phyloP scores from a whole-genome alignment of 768 basidiomycete genomes.

The Pulveroboletus sp. region DNA sequence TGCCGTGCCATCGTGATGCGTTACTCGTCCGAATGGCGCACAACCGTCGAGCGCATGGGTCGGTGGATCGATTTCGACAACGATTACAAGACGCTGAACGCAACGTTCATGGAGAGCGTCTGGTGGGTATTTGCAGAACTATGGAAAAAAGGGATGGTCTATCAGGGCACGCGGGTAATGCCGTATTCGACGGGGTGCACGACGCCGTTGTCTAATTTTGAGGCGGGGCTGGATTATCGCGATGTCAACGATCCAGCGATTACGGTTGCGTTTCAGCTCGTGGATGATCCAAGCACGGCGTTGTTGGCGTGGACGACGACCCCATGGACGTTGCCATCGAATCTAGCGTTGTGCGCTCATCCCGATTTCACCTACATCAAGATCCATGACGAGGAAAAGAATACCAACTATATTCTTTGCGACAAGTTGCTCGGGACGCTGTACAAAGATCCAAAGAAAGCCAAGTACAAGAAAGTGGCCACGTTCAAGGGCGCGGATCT shows the following conservation, averaged over 20 bases:
- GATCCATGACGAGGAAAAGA: slow-evolving; percentile 85
- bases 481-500: slow-evolving; percentile 89
- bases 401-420: slow-evolving; percentile 89
- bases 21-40: slow-evolving; percentile 91
- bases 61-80: slow-evolving; percentile 99
- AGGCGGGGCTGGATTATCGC: slow-evolving; percentile 88
- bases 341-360: slow-evolving; percentile 93
- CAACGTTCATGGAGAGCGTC: slow-evolving; percentile 93
- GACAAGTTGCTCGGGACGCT: slow-evolving; percentile 82
- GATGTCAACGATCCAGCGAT: slow-evolving; percentile 96
- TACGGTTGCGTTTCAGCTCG: slow-evolving; percentile 88
- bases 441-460: slow-evolving; percentile 97
- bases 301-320: slow-evolving; percentile 98
- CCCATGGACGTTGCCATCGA: slow-evolving; percentile 97
- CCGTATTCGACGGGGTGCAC: slow-evolving; percentile 97
- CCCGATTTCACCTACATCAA: slow-evolving; percentile 96
- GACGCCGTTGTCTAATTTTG: slow-evolving; percentile 96
- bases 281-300: slow-evolving; percentile 88
- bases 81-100: slow-evolving; percentile 96
- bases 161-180: slow-evolving; percentile 93
- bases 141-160: slow-evolving; percentile 90
- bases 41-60: slow-evolving; percentile 96
- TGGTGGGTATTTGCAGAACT: slow-evolving; percentile 99
- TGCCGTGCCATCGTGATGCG: slow-evolving; percentile 98
- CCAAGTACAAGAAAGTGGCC: slow-evolving; percentile 89